These are phyloP conservation scores for Phialemoniopsis sp. DNA, from an alignment of 2,329 filamentous ascomycete species.

Conservation along the genomic window DNA sequence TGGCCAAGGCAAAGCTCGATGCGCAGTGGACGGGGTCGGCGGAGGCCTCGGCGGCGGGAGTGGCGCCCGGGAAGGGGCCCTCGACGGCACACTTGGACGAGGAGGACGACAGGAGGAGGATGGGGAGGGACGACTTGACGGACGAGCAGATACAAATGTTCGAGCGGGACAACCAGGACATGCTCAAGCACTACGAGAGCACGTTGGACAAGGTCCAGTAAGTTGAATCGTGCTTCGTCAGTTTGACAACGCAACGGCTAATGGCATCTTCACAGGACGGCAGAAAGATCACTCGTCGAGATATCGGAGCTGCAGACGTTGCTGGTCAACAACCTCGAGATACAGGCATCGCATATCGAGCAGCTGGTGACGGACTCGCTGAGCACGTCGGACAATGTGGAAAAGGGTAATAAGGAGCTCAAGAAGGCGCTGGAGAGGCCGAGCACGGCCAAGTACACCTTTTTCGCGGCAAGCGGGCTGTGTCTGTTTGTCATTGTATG, in stretches of 20 bases:
- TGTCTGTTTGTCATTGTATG: slow-evolving; percentile 72
- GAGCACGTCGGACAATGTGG: slow-evolving; percentile 80
- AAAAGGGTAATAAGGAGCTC: slow-evolving; percentile 84
- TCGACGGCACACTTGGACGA: slow-evolving; percentile 5
- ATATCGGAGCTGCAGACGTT: slow-evolving; percentile 90
- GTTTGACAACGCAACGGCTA: not conserved
- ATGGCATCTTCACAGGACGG: slow-evolving; percentile 53
- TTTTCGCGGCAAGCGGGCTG: slow-evolving; percentile 73
- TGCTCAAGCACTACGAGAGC: slow-evolving; percentile 91
- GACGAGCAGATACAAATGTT: slow-evolving; percentile 90
- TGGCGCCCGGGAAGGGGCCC: not conserved
- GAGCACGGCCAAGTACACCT: slow-evolving; percentile 72
- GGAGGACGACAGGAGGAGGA: slow-evolving; percentile 14
- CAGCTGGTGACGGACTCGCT: slow-evolving; percentile 82
- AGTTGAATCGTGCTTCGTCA: slow-evolving; percentile 25
- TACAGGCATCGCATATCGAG: slow-evolving; percentile 85
- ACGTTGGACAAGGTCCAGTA: slow-evolving; percentile 93
- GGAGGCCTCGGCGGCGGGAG: not conserved
- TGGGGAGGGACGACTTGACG: slow-evolving; percentile 54
- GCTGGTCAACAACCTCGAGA: slow-evolving; percentile 78
- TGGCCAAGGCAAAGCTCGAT: slow-evolving; percentile 59
- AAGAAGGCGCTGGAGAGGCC: slow-evolving; percentile 73
- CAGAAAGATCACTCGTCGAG: slow-evolving; percentile 85
- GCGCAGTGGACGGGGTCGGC: not conserved
- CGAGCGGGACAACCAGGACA: slow-evolving; percentile 85